These are phyloP conservation scores for Ichthyophthirius multifiliis DNA, from an alignment of 169 alveolate species.

Conservation along the genomic window DNA sequence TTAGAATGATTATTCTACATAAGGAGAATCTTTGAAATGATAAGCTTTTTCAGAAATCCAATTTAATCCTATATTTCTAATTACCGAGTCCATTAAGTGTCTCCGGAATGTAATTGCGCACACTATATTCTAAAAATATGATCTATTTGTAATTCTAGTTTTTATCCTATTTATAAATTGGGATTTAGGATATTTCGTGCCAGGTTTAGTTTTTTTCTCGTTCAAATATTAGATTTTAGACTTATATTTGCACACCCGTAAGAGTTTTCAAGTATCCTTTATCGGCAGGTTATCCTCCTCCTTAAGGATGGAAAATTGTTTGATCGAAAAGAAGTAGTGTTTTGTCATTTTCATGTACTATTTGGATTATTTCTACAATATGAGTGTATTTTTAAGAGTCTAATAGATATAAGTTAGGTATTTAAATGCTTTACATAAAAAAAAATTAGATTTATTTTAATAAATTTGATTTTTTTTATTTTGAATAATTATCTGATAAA, in stretches of 20 bases:
- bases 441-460: too few relatives aligned
- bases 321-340: too few relatives aligned
- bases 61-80: slow-evolving; percentile 48
- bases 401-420: too few relatives aligned
- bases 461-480: too few relatives aligned
- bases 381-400: too few relatives aligned
- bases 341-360: too few relatives aligned
- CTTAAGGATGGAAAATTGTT: slow-evolving; percentile 78
- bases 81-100: slow-evolving; percentile 73
- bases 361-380: too few relatives aligned
- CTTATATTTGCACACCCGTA: slow-evolving; percentile 13
- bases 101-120: slow-evolving; percentile 79
- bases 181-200: slow-evolving; percentile 25
- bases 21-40: slow-evolving; percentile 70
- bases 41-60: slow-evolving; percentile 78
- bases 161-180: background rate
- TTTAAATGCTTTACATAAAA: too few relatives aligned
- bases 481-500: too few relatives aligned
- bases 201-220: background rate
- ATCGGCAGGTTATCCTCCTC: slow-evolving; percentile 84
- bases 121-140: slow-evolving; percentile 50
- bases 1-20: slow-evolving; percentile 73
- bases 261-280: slow-evolving; percentile 51
- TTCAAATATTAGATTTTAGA: slow-evolving; percentile 9
- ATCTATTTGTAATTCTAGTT: slow-evolving; percentile 46